Base-by-base conservation (phyloP, 192 early-diverging fungal species). In the Coemansia sp. region DNA sequence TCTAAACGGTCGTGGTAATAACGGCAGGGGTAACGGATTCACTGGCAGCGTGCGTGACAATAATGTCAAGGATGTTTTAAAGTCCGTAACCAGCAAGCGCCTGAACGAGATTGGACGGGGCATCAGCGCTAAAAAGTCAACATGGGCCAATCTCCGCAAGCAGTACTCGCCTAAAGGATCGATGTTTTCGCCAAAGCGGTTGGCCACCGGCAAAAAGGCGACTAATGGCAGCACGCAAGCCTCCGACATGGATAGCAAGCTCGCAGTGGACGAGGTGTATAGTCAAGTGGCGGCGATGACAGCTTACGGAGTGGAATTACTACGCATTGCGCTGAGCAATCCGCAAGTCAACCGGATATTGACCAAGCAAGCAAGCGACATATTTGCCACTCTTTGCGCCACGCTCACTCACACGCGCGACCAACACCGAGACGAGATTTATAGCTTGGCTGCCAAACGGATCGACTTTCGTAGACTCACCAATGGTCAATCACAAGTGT, bases 121-220 rank as follows among this genome's bases (percentile, higher is more conserved):
- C 5, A 17, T 46, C 44, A 17, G 44, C 5, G 44, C 44, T 16
- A 46, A 46, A 46, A 46, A 46, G 44, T 16, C 44, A 17, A 46
- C 44, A 6, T 46, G 44, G 44, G 5, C 44, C 0, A n/a, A 46
- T 6, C 44, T 46, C 16, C 44, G 44, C 44, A 46, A 46, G 44
- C 44, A 46, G 44, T 46, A n/a, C 17, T 46, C 44, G 44, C 44
- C 44, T 17, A 46, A 46, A 46, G 44, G 44, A 46, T n/a, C 44
- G 16, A 6, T 46, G 6, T 46, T 16, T 46, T 16, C 13, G 4
- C 44, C 44, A 6, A 46, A 46, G 17, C 17, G 17, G 14, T n/a
- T 46, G 0, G 17, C 17, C 44, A 46, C 17, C 44, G n/a, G 16
- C 4, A 46, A 16, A 46, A 46, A 6, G 44, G 4, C 42, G 42